These are phyloP conservation scores for Saccharomyces uvarum DNA, from an alignment of 1,139 yeast species.

Conservation along the genomic window DNA sequence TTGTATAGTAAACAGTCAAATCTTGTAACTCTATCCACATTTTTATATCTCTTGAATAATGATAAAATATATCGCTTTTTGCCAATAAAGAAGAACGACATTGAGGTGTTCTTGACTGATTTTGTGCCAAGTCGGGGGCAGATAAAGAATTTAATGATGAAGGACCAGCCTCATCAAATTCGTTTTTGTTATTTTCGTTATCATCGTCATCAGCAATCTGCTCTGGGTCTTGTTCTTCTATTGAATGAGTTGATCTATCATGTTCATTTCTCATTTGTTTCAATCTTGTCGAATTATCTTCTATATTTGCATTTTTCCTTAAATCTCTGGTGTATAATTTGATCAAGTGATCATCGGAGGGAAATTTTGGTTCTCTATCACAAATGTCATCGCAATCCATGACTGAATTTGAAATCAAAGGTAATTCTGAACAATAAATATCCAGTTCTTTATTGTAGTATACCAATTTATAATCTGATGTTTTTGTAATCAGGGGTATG, in stretches of 20 bases:
- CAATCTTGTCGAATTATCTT: not conserved
- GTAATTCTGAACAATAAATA: constrained; percentile 50
- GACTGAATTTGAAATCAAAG: constrained; percentile 38
- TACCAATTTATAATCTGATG: constrained; percentile 43
- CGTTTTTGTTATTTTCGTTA: not conserved
- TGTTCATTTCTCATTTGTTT: not conserved
- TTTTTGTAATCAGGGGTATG: constrained; percentile 36
- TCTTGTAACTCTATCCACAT: constrained; percentile 50
- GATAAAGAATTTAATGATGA: not conserved
- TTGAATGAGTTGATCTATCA: not conserved
- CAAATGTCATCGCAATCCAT: constrained; percentile 19
- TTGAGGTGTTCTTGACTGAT: not conserved
- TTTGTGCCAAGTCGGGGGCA: not conserved
- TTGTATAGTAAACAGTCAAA: constrained; percentile 41
- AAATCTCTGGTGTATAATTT: constrained; percentile 19
- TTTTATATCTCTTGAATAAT: constrained; percentile 49
- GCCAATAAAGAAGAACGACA: constrained; percentile 17
- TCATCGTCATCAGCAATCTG: constrained; percentile 2
- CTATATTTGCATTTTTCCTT: constrained; percentile 4
- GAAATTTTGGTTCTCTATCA: constrained; percentile 26
- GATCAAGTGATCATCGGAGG: constrained; percentile 24
- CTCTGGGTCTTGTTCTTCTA: not conserved
- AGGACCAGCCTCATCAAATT: not conserved
- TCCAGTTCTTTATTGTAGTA: constrained; percentile 55
- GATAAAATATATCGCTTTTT: constrained; percentile 42